Conservation (phyloP, 495 filamentous ascomycete genomes). For the Daldinia bambusicola region DNA sequence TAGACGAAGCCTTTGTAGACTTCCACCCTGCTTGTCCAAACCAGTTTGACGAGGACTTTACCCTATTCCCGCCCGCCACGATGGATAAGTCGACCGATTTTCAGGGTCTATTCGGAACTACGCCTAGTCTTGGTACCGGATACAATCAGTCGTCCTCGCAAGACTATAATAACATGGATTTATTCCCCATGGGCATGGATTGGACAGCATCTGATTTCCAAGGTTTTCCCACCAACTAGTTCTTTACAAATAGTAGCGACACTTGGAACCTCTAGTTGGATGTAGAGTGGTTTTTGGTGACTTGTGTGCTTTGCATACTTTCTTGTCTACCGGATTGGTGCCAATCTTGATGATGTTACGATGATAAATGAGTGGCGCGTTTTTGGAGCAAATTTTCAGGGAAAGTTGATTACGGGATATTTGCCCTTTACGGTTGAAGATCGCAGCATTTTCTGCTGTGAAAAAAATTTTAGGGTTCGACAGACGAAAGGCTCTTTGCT, state of each 20-base stretch:
- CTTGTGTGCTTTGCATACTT: slow-evolving; percentile 11
- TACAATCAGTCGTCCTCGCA: slow-evolving; percentile 57
- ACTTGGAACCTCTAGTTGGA: slow-evolving; percentile 21
- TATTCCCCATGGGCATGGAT: slow-evolving; percentile 39
- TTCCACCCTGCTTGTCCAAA: slow-evolving; percentile 45
- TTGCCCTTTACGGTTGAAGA: slow-evolving; percentile 14
- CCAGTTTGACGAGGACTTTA: slow-evolving; percentile 57
- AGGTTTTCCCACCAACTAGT: slow-evolving; percentile 38
- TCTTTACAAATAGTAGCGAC: background rate
- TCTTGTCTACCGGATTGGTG: slow-evolving; percentile 14
- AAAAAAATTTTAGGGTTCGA: slow-evolving; percentile 22
- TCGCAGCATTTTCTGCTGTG: background rate
- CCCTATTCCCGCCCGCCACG: slow-evolving; percentile 53
- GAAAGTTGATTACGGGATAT: slow-evolving; percentile 37
- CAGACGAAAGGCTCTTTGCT: slow-evolving; percentile 21
- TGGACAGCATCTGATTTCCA: slow-evolving; percentile 54
- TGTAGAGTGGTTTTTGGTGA: slow-evolving; percentile 16
- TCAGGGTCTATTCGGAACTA: slow-evolving; percentile 48
- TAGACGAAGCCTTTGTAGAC: slow-evolving; percentile 64
- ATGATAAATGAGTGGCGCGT: slow-evolving; percentile 37
- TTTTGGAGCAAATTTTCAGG: slow-evolving; percentile 19
- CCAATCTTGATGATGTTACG: slow-evolving; percentile 40
- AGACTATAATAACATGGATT: slow-evolving; percentile 54
- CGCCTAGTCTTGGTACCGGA: slow-evolving; percentile 52
- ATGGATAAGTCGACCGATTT: slow-evolving; percentile 43